phyloP scores from a whole-genome alignment of 495 filamentous ascomycete genomes.

The Penicillium verhagenii region DNA sequence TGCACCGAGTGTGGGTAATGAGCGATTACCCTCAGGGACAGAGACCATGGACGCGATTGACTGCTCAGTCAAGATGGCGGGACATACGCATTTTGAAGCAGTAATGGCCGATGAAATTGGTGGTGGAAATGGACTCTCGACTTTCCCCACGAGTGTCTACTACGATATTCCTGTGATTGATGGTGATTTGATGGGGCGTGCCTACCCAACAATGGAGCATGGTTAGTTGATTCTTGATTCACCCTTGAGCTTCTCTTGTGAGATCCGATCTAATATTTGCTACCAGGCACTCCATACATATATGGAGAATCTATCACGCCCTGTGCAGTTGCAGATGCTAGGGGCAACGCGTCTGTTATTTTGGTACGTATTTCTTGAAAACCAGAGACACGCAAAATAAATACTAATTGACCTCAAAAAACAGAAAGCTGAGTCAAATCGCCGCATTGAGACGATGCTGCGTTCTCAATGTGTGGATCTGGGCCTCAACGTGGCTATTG shows the following conservation, averaged over 20 bases:
- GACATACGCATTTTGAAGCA: slow-evolving; percentile 27
- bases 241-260: neutral
- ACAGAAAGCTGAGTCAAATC: slow-evolving; percentile 31
- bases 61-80: slow-evolving; percentile 24
- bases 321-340: slow-evolving; percentile 33
- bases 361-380: slow-evolving; percentile 8
- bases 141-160: slow-evolving; percentile 25
- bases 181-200: slow-evolving; percentile 40
- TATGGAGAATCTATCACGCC: slow-evolving; percentile 27
- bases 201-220: slow-evolving; percentile 30
- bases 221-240: slow-evolving; percentile 7
- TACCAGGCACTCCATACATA: slow-evolving; percentile 29
- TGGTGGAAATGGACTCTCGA: slow-evolving; percentile 39
- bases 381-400: neutral
- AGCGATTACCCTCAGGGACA: slow-evolving; percentile 26
- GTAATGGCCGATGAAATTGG: slow-evolving; percentile 36
- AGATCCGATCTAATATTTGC: neutral
- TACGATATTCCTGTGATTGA: slow-evolving; percentile 37
- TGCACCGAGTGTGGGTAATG: slow-evolving; percentile 24
- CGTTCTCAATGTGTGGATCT: slow-evolving; percentile 28
- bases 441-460: slow-evolving; percentile 29
- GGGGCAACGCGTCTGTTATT: slow-evolving; percentile 26
- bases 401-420: neutral
- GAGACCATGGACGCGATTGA: slow-evolving; percentile 30
- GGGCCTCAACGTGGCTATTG: slow-evolving; percentile 23